These are phyloP conservation scores for Trypethelium eluteriae DNA, from an alignment of 495 filamentous ascomycete genomes.

Conservation along the genomic window DNA sequence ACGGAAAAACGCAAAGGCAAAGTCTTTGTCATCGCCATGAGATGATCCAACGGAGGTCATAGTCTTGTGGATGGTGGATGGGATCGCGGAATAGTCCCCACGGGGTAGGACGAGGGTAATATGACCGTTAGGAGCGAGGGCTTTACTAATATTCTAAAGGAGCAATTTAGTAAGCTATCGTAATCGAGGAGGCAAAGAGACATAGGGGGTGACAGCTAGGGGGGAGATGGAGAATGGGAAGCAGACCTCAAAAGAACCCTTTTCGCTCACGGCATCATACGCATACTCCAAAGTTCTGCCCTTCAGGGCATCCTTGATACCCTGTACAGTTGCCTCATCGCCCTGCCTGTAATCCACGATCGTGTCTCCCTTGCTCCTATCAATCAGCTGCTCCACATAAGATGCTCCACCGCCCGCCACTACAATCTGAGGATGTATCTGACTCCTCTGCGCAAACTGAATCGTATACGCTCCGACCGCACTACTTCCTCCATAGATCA, in stretches of 20 bases:
- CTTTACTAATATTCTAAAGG: constrained; percentile 39
- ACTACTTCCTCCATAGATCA: constrained; percentile 60
- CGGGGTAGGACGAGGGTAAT: constrained; percentile 50
- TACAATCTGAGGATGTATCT: constrained; percentile 67
- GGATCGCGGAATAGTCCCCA: constrained; percentile 28
- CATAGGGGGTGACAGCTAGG: background rate
- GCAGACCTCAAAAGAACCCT: constrained; percentile 37
- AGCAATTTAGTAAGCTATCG: background rate
- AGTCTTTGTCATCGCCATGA: constrained; percentile 46
- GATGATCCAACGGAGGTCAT: constrained; percentile 43
- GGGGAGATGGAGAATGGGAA: background rate
- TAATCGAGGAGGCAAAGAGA: background rate
- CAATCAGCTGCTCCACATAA: constrained; percentile 54
- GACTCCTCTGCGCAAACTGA: constrained; percentile 56
- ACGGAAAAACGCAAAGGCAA: constrained; percentile 40
- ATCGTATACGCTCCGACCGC: constrained; percentile 63
- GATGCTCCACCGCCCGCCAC: constrained; percentile 54
- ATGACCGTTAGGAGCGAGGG: constrained; percentile 40
- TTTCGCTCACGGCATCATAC: constrained; percentile 54
- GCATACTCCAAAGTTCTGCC: constrained; percentile 40
- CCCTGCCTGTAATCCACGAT: constrained; percentile 65
- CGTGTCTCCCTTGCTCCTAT: constrained; percentile 56
- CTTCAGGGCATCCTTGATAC: constrained; percentile 43
- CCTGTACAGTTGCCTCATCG: constrained; percentile 45
- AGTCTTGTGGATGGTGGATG: constrained; percentile 23